Base-by-base conservation (phyloP, 2,329 filamentous ascomycete species). In the Sporothrix schenckii region DNA sequence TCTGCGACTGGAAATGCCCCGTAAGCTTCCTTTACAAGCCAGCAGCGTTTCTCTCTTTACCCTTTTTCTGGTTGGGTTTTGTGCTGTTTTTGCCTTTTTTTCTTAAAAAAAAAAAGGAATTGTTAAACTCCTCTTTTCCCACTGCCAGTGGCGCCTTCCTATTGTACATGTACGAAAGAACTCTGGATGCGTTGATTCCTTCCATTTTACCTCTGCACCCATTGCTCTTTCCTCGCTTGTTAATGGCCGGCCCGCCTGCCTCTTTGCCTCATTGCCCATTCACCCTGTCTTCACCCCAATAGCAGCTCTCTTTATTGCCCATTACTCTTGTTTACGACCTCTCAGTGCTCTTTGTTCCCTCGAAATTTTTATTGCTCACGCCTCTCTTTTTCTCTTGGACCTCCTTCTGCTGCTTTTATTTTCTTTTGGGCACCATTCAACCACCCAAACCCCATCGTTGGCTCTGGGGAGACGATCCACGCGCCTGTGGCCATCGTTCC, bases 391-490 rank as follows among this genome's bases (percentile, higher is more conserved):
- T 56, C 39, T 56, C 41, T 39, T 9, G 34, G 3, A 34, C 34
- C 34, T 34, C 30, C 30, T 6, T 34, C 30, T 34, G 30, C 30
- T 34, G 9, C 34, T 7, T 34, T 7, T 34, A 34, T 34, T 34
- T 34, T 34, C 27, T 11, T 66, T 47, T 44, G 30, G 39, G 61
- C 53, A 39, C 24, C 19, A 30, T 50, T 52, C 24, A 13, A 58
- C 66, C 66, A 56, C 49, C 13, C 52, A 56, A 34, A 34, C 16
- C 5, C 4, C 24, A 47, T 58, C 66, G 16, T 49, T 34, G 50
- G n/a, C 65, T 66, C 65, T n/a, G 47, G 63, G 30, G 50, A 44
- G 54, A 67, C 27, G 30, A 53, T 56, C 50, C n/a, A 44, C 49
- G 14, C 50, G 30, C 34, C n/a, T 44, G 47, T 34, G 19, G 19